Evolutionary conservation across 441 rosid genomes (phyloP).

Genomic region (Pelargonium fulgidum): DNA sequence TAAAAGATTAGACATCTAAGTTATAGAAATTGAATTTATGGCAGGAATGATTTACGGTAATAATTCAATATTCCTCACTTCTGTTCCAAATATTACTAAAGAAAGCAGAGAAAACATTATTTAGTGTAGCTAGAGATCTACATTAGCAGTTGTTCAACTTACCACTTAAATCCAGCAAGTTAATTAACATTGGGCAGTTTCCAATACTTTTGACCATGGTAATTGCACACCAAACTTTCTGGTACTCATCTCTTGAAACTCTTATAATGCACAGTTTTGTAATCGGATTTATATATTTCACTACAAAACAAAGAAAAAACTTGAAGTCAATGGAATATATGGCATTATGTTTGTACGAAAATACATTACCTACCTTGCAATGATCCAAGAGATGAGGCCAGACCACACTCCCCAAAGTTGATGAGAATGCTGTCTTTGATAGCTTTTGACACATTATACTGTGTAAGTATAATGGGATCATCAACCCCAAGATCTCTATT

Average conservation of each 20-base stretch:
- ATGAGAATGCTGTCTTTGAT: constrained; percentile 54
- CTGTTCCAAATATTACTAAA: not conserved
- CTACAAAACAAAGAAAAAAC: constrained; percentile 23
- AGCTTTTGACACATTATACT: constrained; percentile 52
- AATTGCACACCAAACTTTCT: constrained; percentile 66
- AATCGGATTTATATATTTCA: constrained; percentile 65
- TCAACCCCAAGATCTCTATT: constrained; percentile 45
- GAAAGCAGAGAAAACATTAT: not conserved
- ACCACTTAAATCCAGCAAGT: constrained; percentile 65
- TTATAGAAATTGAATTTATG: not conserved
- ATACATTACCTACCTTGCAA: constrained; percentile 35
- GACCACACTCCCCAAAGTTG: constrained; percentile 70
- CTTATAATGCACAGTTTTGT: constrained; percentile 65
- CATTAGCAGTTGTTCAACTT: constrained; percentile 17
- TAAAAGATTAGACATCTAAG: not conserved
- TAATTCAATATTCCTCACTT: not conserved
- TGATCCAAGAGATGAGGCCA: constrained; percentile 59
- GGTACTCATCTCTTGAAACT: constrained; percentile 59
- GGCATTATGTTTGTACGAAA: not conserved
- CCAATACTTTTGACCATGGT: constrained; percentile 57
- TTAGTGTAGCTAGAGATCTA: not conserved
- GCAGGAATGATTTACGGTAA: not conserved
- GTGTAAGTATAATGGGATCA: constrained; percentile 62
- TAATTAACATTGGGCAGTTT: constrained; percentile 54
- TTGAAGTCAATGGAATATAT: not conserved